Evolutionary conservation across 176 grass and related monocot species (phyloP).

Genomic region (Juncus effusus): DNA sequence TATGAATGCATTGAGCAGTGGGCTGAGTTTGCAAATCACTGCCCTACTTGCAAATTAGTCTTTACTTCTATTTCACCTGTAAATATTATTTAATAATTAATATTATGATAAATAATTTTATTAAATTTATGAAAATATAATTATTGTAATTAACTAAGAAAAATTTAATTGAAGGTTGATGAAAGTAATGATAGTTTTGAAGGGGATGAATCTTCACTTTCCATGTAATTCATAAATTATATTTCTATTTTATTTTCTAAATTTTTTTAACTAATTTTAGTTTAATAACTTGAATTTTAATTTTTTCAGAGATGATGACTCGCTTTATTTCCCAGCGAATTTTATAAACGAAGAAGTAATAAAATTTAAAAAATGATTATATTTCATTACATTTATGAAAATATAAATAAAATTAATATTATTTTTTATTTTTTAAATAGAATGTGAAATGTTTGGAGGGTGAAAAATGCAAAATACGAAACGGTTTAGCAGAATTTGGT

Average conservation of each 20-base stretch:
- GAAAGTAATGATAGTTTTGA: conserved; percentile 45
- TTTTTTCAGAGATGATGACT: conserved; percentile 59
- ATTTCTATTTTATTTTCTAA: conserved; percentile 16
- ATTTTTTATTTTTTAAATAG: conserved; percentile 39
- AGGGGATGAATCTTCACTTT: conserved; percentile 59
- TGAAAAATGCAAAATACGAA: conserved; percentile 69
- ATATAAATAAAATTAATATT: conserved; percentile 11
- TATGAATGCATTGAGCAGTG: conserved; percentile 96
- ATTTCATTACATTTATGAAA: conserved; percentile 24
- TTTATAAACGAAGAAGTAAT: conserved; percentile 97
- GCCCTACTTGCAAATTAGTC: conserved; percentile 80
- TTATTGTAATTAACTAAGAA: conserved; percentile 29
- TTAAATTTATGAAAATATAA: conserved; percentile 5
- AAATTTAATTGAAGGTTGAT: conserved; percentile 55
- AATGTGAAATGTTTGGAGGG: conserved; percentile 83
- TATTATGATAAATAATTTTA: not conserved
- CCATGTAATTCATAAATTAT: conserved; percentile 40
- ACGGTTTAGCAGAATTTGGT: conserved; percentile 51
- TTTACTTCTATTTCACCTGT: conserved; percentile 70
- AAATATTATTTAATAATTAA: conserved; percentile 32
- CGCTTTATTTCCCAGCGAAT: conserved; percentile 60
- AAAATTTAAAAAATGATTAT: conserved; percentile 30
- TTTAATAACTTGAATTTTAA: not conserved
- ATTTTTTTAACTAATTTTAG: conserved; percentile 25
- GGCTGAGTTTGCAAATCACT: conserved; percentile 83